A percentile compares a stretch with the other conserved stretches of the same genome.
Evolutionary conservation across 2,329 filamentous ascomycete species (phyloP).

Genomic region (Fusarium siculi): DNA sequence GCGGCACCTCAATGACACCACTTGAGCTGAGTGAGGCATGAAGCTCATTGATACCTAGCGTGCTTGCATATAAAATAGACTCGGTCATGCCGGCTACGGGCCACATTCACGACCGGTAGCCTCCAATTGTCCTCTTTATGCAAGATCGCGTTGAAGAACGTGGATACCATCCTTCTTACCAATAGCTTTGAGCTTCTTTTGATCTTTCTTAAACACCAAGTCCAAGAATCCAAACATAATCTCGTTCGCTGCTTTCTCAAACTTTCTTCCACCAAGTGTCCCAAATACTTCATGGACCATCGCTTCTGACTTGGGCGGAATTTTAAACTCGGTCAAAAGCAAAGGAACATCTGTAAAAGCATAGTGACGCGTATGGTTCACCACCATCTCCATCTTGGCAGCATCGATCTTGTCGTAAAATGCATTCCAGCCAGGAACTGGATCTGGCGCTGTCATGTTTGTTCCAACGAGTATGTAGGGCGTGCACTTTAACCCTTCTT

Average conservation of each 20-base stretch:
- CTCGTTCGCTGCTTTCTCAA: background rate
- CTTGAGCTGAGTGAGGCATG: no score
- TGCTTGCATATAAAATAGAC: no score
- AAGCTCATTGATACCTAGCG: no score
- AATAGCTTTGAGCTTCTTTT: background rate
- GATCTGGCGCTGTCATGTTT: background rate
- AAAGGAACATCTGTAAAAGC: slow-evolving; percentile 19
- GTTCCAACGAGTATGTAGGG: slow-evolving; percentile 6
- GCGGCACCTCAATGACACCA: no score
- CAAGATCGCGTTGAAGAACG: background rate
- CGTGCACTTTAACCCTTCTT: slow-evolving; percentile 38
- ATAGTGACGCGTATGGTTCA: background rate
- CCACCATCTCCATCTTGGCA: slow-evolving; percentile 15
- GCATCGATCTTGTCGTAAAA: slow-evolving; percentile 19
- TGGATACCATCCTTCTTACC: rapidly evolving
- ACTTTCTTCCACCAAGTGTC: background rate
- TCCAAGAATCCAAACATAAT: background rate
- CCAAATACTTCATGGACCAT: background rate
- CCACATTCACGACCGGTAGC: background rate
- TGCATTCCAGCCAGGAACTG: background rate
- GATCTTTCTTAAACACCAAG: rapidly evolving
- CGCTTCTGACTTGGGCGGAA: background rate
- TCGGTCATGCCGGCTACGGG: no score
- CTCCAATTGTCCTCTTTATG: background rate
- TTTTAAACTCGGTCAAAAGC: background rate